phyloP scores from a whole-genome alignment of 805 yeast genomes.

The Candida patagonica region DNA sequence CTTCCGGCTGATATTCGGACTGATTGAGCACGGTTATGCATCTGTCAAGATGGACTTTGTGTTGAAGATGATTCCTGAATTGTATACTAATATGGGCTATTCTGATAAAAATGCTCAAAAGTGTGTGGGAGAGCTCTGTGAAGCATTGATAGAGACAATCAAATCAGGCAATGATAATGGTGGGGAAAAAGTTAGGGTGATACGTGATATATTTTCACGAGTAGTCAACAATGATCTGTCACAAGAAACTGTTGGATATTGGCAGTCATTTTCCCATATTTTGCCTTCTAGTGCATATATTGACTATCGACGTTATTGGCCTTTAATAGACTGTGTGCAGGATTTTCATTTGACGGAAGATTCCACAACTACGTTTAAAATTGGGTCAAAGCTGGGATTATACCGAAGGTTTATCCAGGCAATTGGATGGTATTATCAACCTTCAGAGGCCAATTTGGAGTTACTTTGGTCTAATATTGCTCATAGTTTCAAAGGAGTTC shows the following conservation, averaged over 20 bases:
- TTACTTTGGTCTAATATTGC: constrained; percentile 39
- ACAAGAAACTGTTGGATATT: constrained; percentile 63
- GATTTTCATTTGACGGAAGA: constrained; percentile 22
- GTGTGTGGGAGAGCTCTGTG: constrained; percentile 57
- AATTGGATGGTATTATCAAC: constrained; percentile 46
- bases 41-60: constrained; percentile 31
- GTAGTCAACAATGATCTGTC: constrained; percentile 52
- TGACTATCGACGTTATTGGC: constrained; percentile 49
- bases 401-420: constrained; percentile 43
- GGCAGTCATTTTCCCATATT: constrained; percentile 63
- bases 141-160: constrained; percentile 46
- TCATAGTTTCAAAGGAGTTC: constrained; percentile 66
- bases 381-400: constrained; percentile 51
- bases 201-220: constrained; percentile 29
- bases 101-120: constrained; percentile 74
- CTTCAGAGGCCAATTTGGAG: constrained; percentile 35
- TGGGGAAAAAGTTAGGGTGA: constrained; percentile 21
- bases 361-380: constrained; percentile 55
- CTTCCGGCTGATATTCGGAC: constrained; percentile 39
- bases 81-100: constrained; percentile 43
- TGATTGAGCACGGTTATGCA: constrained; percentile 39
- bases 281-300: constrained; percentile 53
- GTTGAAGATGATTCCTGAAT: constrained; percentile 41
- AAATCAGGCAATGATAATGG: constrained; percentile 8
- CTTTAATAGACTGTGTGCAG: constrained; percentile 37